Evolutionary conservation across 1,284 basidiomycete species (phyloP).

Genomic region (Xerocomus minutiporus): DNA sequence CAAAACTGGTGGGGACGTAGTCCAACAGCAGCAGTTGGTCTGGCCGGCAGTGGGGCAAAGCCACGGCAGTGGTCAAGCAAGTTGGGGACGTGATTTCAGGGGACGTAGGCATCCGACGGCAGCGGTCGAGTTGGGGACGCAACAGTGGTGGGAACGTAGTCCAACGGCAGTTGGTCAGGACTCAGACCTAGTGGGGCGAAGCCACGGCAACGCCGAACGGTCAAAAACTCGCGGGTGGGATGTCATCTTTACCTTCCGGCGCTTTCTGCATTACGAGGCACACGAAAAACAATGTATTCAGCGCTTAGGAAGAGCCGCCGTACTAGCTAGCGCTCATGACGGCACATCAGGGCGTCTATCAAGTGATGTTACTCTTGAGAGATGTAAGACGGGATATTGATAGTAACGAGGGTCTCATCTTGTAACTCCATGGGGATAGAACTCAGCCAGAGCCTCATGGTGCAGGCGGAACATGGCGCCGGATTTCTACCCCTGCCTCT

Average conservation of each 20-base stretch:
- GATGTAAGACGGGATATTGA: constrained; percentile 59
- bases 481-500: constrained; percentile 74
- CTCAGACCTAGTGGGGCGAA: too few relatives aligned
- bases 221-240: constrained; percentile 55
- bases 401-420: constrained; percentile 47
- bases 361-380: constrained; percentile 41
- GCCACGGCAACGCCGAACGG: too few relatives aligned
- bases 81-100: too few relatives aligned
- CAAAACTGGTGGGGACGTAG: too few relatives aligned
- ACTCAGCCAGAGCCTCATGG: constrained; percentile 14
- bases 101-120: too few relatives aligned
- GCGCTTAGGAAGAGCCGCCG: constrained; percentile 53
- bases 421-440: constrained; percentile 24
- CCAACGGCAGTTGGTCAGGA: too few relatives aligned
- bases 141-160: too few relatives aligned
- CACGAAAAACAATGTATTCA: constrained; percentile 70
- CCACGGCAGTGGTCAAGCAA: too few relatives aligned
- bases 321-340: constrained; percentile 72
- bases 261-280: constrained; percentile 63
- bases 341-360: constrained; percentile 43
- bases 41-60: too few relatives aligned
- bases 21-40: too few relatives aligned
- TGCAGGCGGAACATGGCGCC: constrained; percentile 50
- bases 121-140: too few relatives aligned
- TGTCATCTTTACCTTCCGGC: constrained; percentile 66